phyloP scores from a whole-genome alignment of 2,329 filamentous ascomycete species.

The Trichoderma sp. region DNA sequence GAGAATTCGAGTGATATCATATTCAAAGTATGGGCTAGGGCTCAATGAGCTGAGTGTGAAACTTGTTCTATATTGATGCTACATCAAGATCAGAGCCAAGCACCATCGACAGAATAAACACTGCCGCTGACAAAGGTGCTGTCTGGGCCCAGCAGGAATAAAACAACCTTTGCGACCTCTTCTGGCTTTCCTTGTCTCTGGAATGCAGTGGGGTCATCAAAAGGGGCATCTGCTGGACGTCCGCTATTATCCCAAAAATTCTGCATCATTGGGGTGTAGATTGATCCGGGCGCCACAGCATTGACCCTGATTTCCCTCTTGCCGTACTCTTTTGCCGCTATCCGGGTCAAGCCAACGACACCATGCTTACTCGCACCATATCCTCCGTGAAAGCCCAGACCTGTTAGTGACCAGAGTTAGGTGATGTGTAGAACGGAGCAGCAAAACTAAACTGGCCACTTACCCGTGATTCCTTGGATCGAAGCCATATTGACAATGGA shows the following conservation, averaged over 20 bases:
- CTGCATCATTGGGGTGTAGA: constrained; percentile 53
- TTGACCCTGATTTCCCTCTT: constrained; percentile 48
- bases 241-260: constrained; percentile 43
- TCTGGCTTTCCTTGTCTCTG: constrained; percentile 47
- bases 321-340: constrained; percentile 45
- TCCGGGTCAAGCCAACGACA: constrained; percentile 41
- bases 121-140: constrained; percentile 42
- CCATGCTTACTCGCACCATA: constrained; percentile 46
- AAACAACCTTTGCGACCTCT: constrained; percentile 40
- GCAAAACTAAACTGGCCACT: constrained; percentile 21
- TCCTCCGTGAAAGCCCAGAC: constrained; percentile 36
- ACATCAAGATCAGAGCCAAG: constrained; percentile 37
- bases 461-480: constrained; percentile 49
- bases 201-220: constrained; percentile 47
- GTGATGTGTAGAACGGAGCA: background rate
- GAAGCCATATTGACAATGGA: constrained; percentile 62
- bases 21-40: fast-evolving
- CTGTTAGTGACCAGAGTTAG: background rate
- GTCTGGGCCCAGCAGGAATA: constrained; percentile 41
- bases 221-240: constrained; percentile 41
- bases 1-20: background rate
- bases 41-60: background rate
- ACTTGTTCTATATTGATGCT: background rate
- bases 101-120: constrained; percentile 50
- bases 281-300: constrained; percentile 51